Evolutionary conservation across 148 eudicot genomes (phyloP), one percentile per base, ranked within the genome.

Genomic region (Salicornia ramosissima): DNA sequence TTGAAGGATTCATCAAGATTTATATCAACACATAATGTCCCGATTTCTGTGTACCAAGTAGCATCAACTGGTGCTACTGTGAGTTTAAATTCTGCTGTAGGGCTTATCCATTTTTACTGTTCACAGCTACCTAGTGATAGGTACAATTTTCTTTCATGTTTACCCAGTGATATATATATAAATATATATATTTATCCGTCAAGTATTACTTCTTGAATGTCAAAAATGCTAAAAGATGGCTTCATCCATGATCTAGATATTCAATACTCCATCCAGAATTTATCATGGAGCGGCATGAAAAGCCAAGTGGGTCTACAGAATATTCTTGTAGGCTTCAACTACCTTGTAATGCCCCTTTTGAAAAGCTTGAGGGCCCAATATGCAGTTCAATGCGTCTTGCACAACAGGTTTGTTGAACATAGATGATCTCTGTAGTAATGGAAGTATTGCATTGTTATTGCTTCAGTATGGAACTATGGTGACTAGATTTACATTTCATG

Each of bases 301-400:
- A 82, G 82, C 84, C 85, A 55, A 92, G 84, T 45, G 83, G 83
- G 28, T 77, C 89, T 50, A 80, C 83, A 49, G 98, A 94, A 68
- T 94, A 87, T 82, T 90, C 98, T 61, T 94, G 97, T 81, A 88
- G 89, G 88, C 96, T 93, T 73, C 96, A 90, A 74, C 98, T 93
- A 64, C 98, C 97, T 21, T 90, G 97, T 79, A 94, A 90, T 87
- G 97, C 98, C 50, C 95, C 97, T n/a, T 90, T 94, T 62, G 96
- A 94, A 75, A 84, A 80, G 73, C 90, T 94, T 71, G 92, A 90
- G 81, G 98, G 98, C 49, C 97, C 96, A 73, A 80, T 84, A 63
- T 88, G 98, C 85, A 77, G 81, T 77, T 88, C 96, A 65, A 90
- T 90, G 91, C 88, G 97, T 63, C 83, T 90, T 75, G 97, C 98